These are phyloP conservation scores for Aspergillus heteromorphus DNA, from an alignment of 495 filamentous ascomycete genomes.

Conservation along the genomic window DNA sequence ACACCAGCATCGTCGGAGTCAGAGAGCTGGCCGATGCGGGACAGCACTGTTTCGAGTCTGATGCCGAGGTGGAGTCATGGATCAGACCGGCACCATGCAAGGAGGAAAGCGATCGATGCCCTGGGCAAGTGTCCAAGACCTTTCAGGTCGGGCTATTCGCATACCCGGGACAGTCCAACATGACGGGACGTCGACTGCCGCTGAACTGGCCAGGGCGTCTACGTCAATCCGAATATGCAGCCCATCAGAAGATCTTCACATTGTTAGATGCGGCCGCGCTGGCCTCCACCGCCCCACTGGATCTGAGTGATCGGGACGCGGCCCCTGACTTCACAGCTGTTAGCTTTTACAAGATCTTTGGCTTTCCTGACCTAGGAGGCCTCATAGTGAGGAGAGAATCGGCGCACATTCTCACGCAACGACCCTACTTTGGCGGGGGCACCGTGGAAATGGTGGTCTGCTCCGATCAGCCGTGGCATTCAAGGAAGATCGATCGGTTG, in stretches of 20 bases:
- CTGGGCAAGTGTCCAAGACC: conserved; percentile 1
- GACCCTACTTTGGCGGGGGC: conserved; percentile 73
- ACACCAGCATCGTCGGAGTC: conserved; percentile 69
- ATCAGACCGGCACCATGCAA: conserved; percentile 26
- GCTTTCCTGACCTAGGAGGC: conserved; percentile 71
- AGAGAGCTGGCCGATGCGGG: conserved; percentile 53
- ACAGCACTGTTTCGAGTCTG: conserved; percentile 57
- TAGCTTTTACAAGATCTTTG: conserved; percentile 80
- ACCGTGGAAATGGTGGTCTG: conserved; percentile 66
- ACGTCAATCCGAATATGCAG: conserved; percentile 34
- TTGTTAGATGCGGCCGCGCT: conserved; percentile 70
- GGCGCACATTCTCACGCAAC: conserved; percentile 54
- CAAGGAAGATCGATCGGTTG: conserved; percentile 50
- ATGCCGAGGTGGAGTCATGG: conserved; percentile 65
- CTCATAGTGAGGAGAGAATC: conserved; percentile 61
- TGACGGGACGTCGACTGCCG: conserved; percentile 67
- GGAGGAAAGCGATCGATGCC: background rate
- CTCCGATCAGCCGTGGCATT: conserved; percentile 55
- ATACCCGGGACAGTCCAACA: conserved; percentile 76
- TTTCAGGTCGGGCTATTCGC: conserved; percentile 55
- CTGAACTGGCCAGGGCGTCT: conserved; percentile 52
- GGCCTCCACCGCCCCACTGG: conserved; percentile 60
- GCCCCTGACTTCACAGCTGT: conserved; percentile 70
- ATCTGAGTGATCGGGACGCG: conserved; percentile 51
- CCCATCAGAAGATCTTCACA: conserved; percentile 50